Evolutionary conservation across 2,329 filamentous ascomycete species (phyloP).

Genomic region (Metarhizium sp.): DNA sequence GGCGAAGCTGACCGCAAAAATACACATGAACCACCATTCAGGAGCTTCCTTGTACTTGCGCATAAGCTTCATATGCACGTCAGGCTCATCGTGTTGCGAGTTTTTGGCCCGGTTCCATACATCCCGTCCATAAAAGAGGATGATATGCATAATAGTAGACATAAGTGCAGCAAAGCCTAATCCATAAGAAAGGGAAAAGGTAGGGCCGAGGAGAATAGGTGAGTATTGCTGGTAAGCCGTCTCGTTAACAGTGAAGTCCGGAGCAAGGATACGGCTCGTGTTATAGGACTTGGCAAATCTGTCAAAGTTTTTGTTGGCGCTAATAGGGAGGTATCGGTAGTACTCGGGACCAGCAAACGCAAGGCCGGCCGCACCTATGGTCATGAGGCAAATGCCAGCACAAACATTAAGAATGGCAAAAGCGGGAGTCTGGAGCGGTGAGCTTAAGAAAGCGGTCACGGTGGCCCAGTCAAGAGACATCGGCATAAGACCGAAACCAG

Average conservation of each 20-base stretch:
- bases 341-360: constrained; percentile 42
- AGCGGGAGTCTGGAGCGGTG: constrained; percentile 50
- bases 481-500: constrained; percentile 52
- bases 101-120: constrained; percentile 26
- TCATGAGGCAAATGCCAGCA: constrained; percentile 40
- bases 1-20: constrained; percentile 39
- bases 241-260: constrained; percentile 42
- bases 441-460: constrained; percentile 44
- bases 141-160: constrained; percentile 41
- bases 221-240: constrained; percentile 49
- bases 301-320: constrained; percentile 46
- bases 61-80: constrained; percentile 48
- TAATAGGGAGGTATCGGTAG: constrained; percentile 47
- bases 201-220: constrained; percentile 42
- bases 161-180: constrained; percentile 47
- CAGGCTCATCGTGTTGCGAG: constrained; percentile 31
- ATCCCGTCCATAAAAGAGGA: constrained; percentile 42
- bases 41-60: constrained; percentile 44
- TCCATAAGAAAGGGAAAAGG: constrained; percentile 46
- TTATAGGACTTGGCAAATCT: constrained; percentile 49
- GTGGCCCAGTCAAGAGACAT: constrained; percentile 60
- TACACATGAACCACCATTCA: constrained; percentile 44
- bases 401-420: constrained; percentile 52
- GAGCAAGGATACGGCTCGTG: constrained; percentile 43
- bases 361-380: constrained; percentile 41